Evolutionary conservation across 2,329 filamentous ascomycete species (phyloP).

Genomic region (Exophiala sideris): DNA sequence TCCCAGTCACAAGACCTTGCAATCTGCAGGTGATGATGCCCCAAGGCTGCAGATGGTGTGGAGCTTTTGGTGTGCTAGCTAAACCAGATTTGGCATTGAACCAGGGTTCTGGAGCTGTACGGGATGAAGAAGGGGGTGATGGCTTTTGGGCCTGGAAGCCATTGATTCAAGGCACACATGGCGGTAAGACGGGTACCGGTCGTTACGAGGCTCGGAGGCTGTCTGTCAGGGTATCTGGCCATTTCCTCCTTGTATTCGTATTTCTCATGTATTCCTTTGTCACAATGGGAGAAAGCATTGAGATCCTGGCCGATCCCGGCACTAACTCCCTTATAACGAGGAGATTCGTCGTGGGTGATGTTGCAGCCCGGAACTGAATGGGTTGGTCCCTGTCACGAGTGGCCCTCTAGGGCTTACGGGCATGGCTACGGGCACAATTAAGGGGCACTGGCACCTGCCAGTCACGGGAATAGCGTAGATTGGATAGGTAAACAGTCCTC

Average conservation of each 20-base stretch:
- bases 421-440: no score
- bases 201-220: background rate
- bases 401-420: no score
- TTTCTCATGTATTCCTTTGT: background rate
- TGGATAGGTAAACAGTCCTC: no score
- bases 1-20: conserved; percentile 21
- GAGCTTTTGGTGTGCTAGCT: conserved; percentile 19
- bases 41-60: conserved; percentile 24
- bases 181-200: background rate
- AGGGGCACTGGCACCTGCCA: no score
- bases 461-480: no score
- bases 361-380: background rate
- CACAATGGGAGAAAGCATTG: background rate
- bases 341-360: background rate
- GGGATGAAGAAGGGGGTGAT: background rate
- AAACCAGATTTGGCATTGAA: conserved; percentile 16
- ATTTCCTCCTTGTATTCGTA: conserved; percentile 6
- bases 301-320: conserved; percentile 1
- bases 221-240: background rate
- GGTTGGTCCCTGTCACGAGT: no score
- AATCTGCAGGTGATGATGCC: conserved; percentile 21
- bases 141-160: background rate
- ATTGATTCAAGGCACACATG: background rate
- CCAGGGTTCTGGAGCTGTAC: conserved; percentile 1
- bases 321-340: background rate